Base-by-base conservation (phyloP, 495 filamentous ascomycete species). In the Thozetella sp. region DNA sequence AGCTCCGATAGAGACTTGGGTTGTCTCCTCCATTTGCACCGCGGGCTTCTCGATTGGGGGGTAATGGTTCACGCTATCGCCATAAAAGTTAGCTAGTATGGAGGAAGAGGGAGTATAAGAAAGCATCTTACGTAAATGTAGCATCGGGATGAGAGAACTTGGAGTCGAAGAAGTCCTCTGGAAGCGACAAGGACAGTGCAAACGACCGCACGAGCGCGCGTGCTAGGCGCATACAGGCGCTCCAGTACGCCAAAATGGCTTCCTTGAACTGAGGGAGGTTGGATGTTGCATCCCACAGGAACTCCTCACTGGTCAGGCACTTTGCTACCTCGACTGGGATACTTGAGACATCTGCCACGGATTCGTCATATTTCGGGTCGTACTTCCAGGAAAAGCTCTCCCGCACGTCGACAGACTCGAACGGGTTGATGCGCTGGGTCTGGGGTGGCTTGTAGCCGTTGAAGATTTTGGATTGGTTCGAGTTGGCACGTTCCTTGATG, bases 131-230 rank as follows among this genome's bases (percentile, higher is more conserved):
- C 43, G 9, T 48, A n/a, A 48, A 48, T 11, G 43, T 48, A 4
- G 62, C 66, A 43, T 71, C 81, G 2, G 82, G 83, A 56, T 78
- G 74, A 0, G 78, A 77, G 34, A 72, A 76, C 23, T 80, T 73
- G 2, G 63, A 65, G 54, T 83, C 81, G 52, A 84, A 82, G 54
- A 77, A 83, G 40, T 70, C 64, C 54, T 85, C 81, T 0, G 73
- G 70, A 46, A 83, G 64, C 15, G 75, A 73, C 22, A 86, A 71
- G 1, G 74, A 70, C 2, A 86, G 63, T 0, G 82, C 80, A 58
- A 86, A 82, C n/a, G 72, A 70, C 13, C 72, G 66, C 9, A 77
- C 66, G 22, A 86, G 65, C 12, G 76, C 74, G 20, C 83, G 65
- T 1, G 80, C 79, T 1, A 86, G 69, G 0, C 59, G 51, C 2